Percentiles rank a stretch among this genome's conserved stretches.
These are phyloP conservation scores for Pythium inflatum DNA, from an alignment of 352 stramenopile genomes.

Conservation along the genomic window DNA sequence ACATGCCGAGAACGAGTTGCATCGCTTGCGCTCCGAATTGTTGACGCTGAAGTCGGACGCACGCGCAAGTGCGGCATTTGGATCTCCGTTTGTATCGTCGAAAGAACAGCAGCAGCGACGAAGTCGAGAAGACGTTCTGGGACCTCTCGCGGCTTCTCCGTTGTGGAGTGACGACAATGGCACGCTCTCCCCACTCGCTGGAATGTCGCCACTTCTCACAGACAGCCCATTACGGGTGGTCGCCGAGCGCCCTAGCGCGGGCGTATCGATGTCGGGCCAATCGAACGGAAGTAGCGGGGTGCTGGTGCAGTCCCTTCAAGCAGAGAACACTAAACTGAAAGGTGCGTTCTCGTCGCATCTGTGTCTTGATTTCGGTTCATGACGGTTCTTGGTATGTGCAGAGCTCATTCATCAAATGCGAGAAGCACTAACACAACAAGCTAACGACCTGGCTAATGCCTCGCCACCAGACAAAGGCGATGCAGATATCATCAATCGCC, in stretches of 20 bases:
- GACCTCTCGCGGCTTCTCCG: slow-evolving; percentile 46
- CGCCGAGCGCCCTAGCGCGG: not conserved
- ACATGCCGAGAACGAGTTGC: slow-evolving; percentile 66
- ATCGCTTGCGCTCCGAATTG: slow-evolving; percentile 58
- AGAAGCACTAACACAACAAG: slow-evolving; percentile 62
- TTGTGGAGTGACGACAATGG: slow-evolving; percentile 76
- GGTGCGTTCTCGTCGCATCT: slow-evolving; percentile 33
- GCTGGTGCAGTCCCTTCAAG: slow-evolving; percentile 39
- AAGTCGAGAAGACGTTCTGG: slow-evolving; percentile 10
- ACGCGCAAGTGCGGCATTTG: slow-evolving; percentile 56
- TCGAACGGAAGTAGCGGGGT: not conserved
- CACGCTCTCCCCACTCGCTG: slow-evolving; percentile 51
- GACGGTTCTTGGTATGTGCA: not conserved
- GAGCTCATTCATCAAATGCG: slow-evolving; percentile 84
- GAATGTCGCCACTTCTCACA: slow-evolving; percentile 55
- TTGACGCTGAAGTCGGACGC: slow-evolving; percentile 48
- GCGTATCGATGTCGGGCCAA: not conserved
- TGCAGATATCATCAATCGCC: slow-evolving; percentile 7
- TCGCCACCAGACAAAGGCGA: not conserved
- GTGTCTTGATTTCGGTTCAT: not conserved
- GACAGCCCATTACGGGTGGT: slow-evolving; percentile 38
- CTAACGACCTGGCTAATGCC: slow-evolving; percentile 17
- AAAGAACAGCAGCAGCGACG: slow-evolving; percentile 12
- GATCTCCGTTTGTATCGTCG: slow-evolving; percentile 10
- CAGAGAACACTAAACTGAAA: slow-evolving; percentile 65